Evolutionary conservation across 306 rosid species (phyloP).

Genomic region (Malus orientalis): DNA sequence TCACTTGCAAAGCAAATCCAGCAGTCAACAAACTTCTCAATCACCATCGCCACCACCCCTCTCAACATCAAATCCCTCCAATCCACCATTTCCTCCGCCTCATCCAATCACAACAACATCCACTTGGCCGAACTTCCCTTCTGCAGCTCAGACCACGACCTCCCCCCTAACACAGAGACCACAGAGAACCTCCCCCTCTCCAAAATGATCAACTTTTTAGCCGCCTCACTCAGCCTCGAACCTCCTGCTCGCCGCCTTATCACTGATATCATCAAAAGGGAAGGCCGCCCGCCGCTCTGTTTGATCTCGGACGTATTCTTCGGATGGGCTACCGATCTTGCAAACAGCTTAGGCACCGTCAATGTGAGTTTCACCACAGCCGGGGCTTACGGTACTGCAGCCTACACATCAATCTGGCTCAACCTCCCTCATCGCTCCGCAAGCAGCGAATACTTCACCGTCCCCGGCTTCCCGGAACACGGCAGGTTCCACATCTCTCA

Average conservation of each 20-base stretch:
- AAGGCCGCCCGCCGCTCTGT: conserved; percentile 44
- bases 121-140: conserved; percentile 43
- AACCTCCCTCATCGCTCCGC: conserved; percentile 54
- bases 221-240: conserved; percentile 40
- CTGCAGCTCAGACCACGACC: conserved; percentile 25
- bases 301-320: conserved; percentile 45
- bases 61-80: conserved; percentile 47
- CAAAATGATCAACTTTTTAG: conserved; percentile 10
- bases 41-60: conserved; percentile 60
- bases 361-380: conserved; percentile 41
- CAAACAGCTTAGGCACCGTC: conserved; percentile 30
- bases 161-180: conserved; percentile 55
- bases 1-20: conserved; percentile 50
- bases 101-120: background rate
- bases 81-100: conserved; percentile 26
- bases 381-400: conserved; percentile 64
- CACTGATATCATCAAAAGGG: conserved; percentile 27
- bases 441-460: conserved; percentile 31
- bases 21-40: conserved; percentile 17
- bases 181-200: conserved; percentile 39
- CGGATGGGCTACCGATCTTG: conserved; percentile 51
- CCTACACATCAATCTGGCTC: conserved; percentile 50
- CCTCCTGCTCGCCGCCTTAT: conserved; percentile 36
- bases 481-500: conserved; percentile 41
- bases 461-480: conserved; percentile 62